Base-by-base conservation (phyloP, 345 rosid species). In the Heritiera fomes region DNA sequence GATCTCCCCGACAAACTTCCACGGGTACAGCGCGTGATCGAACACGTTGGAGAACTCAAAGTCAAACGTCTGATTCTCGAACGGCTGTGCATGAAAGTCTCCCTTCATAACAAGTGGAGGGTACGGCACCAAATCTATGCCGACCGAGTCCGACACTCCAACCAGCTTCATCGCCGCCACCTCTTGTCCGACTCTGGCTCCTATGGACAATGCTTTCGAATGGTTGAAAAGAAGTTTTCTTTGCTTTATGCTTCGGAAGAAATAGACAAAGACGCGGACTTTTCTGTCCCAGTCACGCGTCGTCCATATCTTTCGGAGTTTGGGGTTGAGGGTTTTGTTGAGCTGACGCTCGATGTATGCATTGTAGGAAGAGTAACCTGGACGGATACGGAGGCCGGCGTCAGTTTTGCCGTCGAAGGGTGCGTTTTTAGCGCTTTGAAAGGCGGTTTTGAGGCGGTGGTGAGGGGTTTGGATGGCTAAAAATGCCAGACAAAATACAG, bases 41-140 rank as follows among this genome's bases (percentile, higher is more conserved):
- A 94, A 94, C 87, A 91, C 95, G 89, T 94, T 94, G 0, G 98
- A 94, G 89, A 94, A 93, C 78, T 94, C 98, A 34, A 94, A 93
- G 76, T 93, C 94, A 56, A 91, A 94, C 11, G 87, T 88, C 53
- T 79, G 90, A 73, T 91, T 84, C 30, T 71, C 82, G 79, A 94
- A 94, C 55, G 98, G 97, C 88, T 93, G 98, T 2, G 70, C 77
- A 67, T 94, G 98, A 78, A 94, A 91, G 85, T 91, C 98, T 5
- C 98, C 98, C 71, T 85, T 63, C 1, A 93, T 74, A 2, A 93
- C 98, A 70, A 90, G 82, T 80, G 98, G 97, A 47, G 95, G 98
- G 71, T 62, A 82, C 1, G 98, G 93, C 47, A 93, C 97, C 45
- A 95, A 88, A 78, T 95, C 99, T 71, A 95, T 90, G 5, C 98